Evolutionary conservation across 345 rosid genomes (phyloP), one percentile per base, ranked within the genome.

Genomic region (Boechera retrofracta): DNA sequence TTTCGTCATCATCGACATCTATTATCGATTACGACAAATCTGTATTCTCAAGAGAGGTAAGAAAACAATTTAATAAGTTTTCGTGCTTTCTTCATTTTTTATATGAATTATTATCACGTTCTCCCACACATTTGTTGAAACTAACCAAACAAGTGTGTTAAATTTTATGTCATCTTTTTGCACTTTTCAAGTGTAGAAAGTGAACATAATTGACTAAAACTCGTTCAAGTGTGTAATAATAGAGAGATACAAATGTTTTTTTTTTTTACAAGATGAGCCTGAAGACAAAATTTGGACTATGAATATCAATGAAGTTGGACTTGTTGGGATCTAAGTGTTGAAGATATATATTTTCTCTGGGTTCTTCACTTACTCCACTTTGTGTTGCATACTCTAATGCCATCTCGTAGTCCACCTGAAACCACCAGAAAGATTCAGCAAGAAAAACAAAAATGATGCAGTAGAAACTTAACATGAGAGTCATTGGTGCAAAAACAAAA

Each of bases 391-490:
- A 94, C 82, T 92, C 98, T 79, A 94, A 67, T 49, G 97, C 98
- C 99, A 94, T 90, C 83, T 94, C 96, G 74, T 94, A 87, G 79
- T 94, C 98, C 76, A 94, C 99, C 99, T 92, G 96, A 82, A 84
- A 76, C 72, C 67, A 18, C 44, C 12, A 57, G 29, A 67, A 38
- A 2, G 1, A 71, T 54, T 63, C 73, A 64, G 44, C 57, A 56
- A 24, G 42, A 18, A 1, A 2, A 16, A 49, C 11, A 15, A 36
- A 28, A 10, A 47, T 16, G 77, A 70, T 26, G 29, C 18, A n/a
- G 32, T 10, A 7, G n/a, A 44, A 72, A 60, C 47, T n/a, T 64
- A 18, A 3, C 28, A 35, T n/a, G 26, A 6, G 21, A 49, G 72
- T 35, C 45, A 64, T 1, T 57, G 45, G 74, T 26, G 44, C 16